Evolutionary conservation across 2,329 filamentous ascomycete species (phyloP), one percentile per base, ranked within the genome.

Genomic region (Arthroderma sp.): DNA sequence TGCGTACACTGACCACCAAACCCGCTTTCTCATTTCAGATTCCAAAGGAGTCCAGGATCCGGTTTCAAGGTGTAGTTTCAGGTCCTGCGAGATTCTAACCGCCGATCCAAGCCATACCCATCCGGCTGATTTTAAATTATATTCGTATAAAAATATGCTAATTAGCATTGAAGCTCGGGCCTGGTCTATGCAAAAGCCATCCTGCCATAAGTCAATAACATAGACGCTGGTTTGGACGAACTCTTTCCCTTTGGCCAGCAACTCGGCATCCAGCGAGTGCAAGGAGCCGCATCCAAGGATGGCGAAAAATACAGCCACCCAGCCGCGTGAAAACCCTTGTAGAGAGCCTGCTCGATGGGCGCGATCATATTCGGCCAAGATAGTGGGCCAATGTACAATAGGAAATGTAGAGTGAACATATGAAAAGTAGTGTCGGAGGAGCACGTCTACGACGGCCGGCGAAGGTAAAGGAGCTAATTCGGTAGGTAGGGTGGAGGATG

Each of bases 1-100:
- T 38, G 86, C 78, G 64, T 96, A 96, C 46, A 94, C 77, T 9
- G 85, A 79, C 87, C 91, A 98, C 89, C 89, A 98, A 2, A 91
- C 77, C 45, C 88, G 75, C 49, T 84, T 78, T 44, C 88, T 78
- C 78, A 89, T 87, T 63, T 96, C 89, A 7, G 77, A 77, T 55
- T 94, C 87, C 9, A 94, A 69, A 1, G 79, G 72, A 2, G 83
- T 74, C 73, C 82, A 86, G 0, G 80, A 73, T 0, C 81, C 82
- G 1, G 77, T 76, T 55, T 94, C 85, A 5, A 76, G 69, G 56
- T 95, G 82, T 6, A 96, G 69, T 0, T 85, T 85, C 38, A 95
- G 71, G 52, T 91, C 84, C 59, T 96, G 89, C 0, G 83, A 83
- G 43, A 83, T 80, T 41, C 84, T 75, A 22, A 94, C 79, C 0